Base-by-base conservation (phyloP, 345 rosid genomes). In the Eucalyptus regnans region DNA sequence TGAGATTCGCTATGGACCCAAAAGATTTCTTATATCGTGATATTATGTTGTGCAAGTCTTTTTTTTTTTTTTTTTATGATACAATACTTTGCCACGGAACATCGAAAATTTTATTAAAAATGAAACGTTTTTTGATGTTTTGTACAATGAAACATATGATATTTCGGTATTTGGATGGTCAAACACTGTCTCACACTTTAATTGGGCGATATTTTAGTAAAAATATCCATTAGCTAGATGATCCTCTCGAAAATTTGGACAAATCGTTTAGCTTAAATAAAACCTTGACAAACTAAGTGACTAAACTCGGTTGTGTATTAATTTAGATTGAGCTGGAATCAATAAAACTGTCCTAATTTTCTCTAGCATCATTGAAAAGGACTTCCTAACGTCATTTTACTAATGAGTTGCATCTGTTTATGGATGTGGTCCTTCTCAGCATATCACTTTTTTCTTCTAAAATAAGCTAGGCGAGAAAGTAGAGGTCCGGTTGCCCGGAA, bases 71-170 rank as follows among this genome's bases (percentile, higher is more conserved):
- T 31, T n/a, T n/a, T 7, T 7, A 6, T 15, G 20, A 15, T 64
- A 64, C 0, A 3, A n/a, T 15, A 14, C 14, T 14, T 5, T n/a
- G 20, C 3, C 10, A n/a, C 0, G 1, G 8, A 64, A 64, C 11
- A 15, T n/a, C 2, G 20, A n/a, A 64, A 64, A n/a, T 2, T 52
- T 52, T 52, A 8, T 29, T 64, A n/a, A n/a, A 64, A 64, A 29
- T 4, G 8, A 7, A 4, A 14, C 20, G 7, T 14, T 64, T 64
- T 64, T 14, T 0, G 2, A 64, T 64, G 37, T 64, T 13, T 64
- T 64, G 8, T 14, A 64, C 37, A 2, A 15, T 64, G 20, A 64
- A 64, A n/a, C 7, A 2, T 14, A 56, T 56, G 62, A 56, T 56
- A 4, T 56, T 1, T 13, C 4, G 2, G 8, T 27, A 27, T 6